Evolutionary conservation across 164 flowering plant genomes (phyloP), one percentile per base, ranked within the genome.

Genomic region (Berberis vulgaris): DNA sequence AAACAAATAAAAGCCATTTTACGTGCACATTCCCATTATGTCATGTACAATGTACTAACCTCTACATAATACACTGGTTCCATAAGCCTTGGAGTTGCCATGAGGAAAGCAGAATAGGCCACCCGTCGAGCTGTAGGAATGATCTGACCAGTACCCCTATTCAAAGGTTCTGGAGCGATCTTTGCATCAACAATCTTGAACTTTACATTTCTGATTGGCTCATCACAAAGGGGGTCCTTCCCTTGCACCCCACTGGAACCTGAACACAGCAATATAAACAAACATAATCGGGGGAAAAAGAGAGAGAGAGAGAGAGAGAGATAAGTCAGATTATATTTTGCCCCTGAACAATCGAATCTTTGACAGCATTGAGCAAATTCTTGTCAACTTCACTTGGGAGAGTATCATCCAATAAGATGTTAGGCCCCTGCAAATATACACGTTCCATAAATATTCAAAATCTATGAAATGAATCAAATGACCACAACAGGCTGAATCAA

Each of bases 161-260:
- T 82, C 72, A 91, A 71, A 57, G 97, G 92, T 72, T 95, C 98
- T 41, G 87, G 85, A 54, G 98, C 97, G 78, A 95, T 88, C 69
- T 76, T 82, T 11, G 98, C 98, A 83, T 95, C 98, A 54, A 91
- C 94, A 45, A 95, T 95, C 63, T 95, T 91, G 81, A 95, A 95
- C 74, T 95, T 89, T 4, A 89, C 97, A 76, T 95, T 95, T 78
- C 97, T 82, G 63, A 91, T 91, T 61, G 97, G 99, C 71, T 91
- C 99, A 69, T 95, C 99, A 75, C 99, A 91, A n/a, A 91, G 92
- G 6, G 26, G 98, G 99, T 49, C 98, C 99, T 79, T 95, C 99
- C 64, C 97, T 80, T 53, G 98, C 97, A 67, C 97, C 99, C 99
- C 99, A 95, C 61, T 91, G 99, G 68, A 95, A 95, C 71, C 99